phyloP scores from a whole-genome alignment of 805 yeast species.

The Kazachstania psychrophila region DNA sequence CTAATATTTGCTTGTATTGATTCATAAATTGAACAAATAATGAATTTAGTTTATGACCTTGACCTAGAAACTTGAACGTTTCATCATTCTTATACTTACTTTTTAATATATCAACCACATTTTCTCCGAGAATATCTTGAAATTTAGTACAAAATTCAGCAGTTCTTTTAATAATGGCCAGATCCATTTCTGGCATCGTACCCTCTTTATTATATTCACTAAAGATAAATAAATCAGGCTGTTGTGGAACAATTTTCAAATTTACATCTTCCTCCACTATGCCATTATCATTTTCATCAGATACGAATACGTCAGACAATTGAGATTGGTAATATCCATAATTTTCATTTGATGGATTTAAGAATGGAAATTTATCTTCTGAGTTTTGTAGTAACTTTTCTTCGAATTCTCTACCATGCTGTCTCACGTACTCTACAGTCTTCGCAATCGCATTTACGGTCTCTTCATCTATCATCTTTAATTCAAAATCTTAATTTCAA shows the following conservation, averaged over 20 bases:
- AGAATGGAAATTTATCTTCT: constrained; percentile 54
- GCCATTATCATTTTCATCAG: not conserved
- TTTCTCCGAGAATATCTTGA: constrained; percentile 34
- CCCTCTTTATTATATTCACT: constrained; percentile 21
- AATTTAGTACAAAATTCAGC: constrained; percentile 42
- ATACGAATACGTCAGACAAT: constrained; percentile 6
- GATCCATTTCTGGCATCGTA: constrained; percentile 49
- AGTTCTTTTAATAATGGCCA: constrained; percentile 59
- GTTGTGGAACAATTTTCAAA: constrained; percentile 5
- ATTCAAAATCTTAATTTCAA: no score
- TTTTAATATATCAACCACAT: constrained; percentile 33
- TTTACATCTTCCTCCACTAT: not conserved
- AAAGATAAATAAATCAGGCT: constrained; percentile 22
- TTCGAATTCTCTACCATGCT: constrained; percentile 64
- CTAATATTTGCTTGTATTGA: constrained; percentile 41
- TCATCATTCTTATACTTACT: constrained; percentile 31
- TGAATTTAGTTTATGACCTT: constrained; percentile 49
- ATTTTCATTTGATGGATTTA: constrained; percentile 45
- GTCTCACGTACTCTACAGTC: constrained; percentile 58
- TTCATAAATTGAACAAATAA: constrained; percentile 41
- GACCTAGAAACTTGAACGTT: constrained; percentile 61
- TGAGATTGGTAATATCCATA: constrained; percentile 55
- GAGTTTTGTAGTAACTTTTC: constrained; percentile 39
- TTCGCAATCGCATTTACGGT: constrained; percentile 49
- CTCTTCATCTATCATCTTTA: constrained; percentile 30